A percentile compares a stretch with the other conserved stretches of the same genome.
phyloP scores from a whole-genome alignment of 148 eudicot genomes.

The Chenopodium quinoa region DNA sequence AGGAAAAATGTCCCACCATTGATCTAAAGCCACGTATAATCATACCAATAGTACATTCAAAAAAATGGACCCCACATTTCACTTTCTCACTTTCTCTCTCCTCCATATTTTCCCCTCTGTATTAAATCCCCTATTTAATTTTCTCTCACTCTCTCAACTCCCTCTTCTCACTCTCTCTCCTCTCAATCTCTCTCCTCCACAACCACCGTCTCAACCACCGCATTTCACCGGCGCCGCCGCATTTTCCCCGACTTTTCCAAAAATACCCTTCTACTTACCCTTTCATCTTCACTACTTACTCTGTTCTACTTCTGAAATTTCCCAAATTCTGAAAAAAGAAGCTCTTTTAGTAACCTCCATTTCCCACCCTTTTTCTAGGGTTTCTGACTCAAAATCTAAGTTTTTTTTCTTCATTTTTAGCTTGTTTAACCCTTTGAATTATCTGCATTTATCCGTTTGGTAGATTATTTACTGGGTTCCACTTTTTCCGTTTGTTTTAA shows the following conservation, averaged over 20 bases:
- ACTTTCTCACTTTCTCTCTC: background rate
- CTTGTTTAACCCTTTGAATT: background rate
- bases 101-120: background rate
- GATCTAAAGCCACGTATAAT: background rate
- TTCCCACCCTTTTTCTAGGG: conserved; percentile 2
- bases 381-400: background rate
- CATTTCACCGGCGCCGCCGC: background rate
- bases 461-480: background rate
- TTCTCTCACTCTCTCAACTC: background rate
- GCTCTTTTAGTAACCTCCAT: background rate
- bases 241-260: background rate
- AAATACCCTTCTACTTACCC: background rate
- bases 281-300: background rate
- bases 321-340: background rate
- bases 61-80: background rate
- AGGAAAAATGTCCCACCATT: background rate
- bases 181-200: conserved; percentile 12
- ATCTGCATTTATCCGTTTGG: conserved; percentile 7
- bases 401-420: background rate
- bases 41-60: background rate
- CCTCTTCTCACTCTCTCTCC: background rate
- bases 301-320: background rate
- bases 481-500: conserved; percentile 1
- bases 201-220: background rate
- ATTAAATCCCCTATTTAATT: conserved; percentile 12